These are phyloP conservation scores for Suillus ampliporus DNA, from an alignment of 768 basidiomycete species.

Conservation along the genomic window DNA sequence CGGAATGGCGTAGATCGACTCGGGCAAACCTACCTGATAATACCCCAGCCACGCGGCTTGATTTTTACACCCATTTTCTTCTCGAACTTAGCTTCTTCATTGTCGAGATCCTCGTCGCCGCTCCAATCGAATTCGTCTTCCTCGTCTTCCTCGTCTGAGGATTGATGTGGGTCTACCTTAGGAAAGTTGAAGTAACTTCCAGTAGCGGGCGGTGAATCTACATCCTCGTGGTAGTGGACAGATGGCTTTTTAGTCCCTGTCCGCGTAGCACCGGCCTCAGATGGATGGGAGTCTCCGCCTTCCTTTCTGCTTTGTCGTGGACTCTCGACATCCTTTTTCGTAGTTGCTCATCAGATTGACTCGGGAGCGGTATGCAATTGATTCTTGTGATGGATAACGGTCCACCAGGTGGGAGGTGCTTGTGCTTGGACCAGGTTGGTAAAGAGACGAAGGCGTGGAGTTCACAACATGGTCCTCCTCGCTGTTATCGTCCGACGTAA, in stretches of 20 bases:
- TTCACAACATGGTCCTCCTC: constrained; percentile 18
- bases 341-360: constrained; percentile 25
- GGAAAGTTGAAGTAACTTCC: constrained; percentile 31
- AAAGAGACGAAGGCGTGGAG: constrained; percentile 44
- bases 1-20: background rate
- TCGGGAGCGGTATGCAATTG: constrained; percentile 30
- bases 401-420: constrained; percentile 39
- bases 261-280: constrained; percentile 19
- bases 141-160: constrained; percentile 64
- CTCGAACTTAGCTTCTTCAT: constrained; percentile 71
- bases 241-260: constrained; percentile 38
- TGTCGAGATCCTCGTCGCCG: constrained; percentile 75
- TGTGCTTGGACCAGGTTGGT: constrained; percentile 40
- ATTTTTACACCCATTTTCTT: constrained; percentile 59
- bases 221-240: constrained; percentile 60
- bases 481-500: constrained; percentile 21
- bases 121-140: constrained; percentile 76
- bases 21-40: constrained; percentile 51
- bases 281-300: constrained; percentile 18
- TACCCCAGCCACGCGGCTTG: constrained; percentile 51
- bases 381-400: constrained; percentile 23
- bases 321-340: constrained; percentile 14
- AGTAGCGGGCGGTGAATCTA: constrained; percentile 33
- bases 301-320: constrained; percentile 13
- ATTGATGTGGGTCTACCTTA: constrained; percentile 41